These are phyloP conservation scores for Ceratocystis cubensis DNA, from an alignment of 2,329 filamentous ascomycete genomes.

Conservation along the genomic window DNA sequence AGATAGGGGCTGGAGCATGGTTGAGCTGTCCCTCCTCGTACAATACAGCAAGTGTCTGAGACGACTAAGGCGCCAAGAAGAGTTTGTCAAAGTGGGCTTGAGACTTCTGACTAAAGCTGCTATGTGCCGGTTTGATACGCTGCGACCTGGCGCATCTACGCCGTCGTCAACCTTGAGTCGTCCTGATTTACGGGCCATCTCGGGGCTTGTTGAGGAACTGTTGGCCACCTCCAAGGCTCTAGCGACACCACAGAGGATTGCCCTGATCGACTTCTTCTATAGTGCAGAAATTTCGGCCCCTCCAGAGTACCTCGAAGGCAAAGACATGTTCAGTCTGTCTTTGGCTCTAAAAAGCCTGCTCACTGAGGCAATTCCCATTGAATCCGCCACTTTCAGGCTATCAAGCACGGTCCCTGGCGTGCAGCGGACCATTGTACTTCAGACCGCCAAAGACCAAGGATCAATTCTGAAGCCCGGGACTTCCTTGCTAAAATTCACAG, in stretches of 20 bases:
- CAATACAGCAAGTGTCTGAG: constrained; percentile 77
- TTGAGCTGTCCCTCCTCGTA: constrained; percentile 73
- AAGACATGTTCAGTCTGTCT: constrained; percentile 25
- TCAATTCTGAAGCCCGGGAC: constrained; percentile 38
- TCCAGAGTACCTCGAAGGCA: constrained; percentile 45
- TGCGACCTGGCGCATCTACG: constrained; percentile 21
- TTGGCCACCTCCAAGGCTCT: constrained; percentile 35
- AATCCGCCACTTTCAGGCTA: constrained; percentile 15
- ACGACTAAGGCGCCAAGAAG: constrained; percentile 60
- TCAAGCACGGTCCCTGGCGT: constrained; percentile 11
- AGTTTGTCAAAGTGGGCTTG: constrained; percentile 65
- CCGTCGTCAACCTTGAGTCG: background rate
- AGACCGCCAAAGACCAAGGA: constrained; percentile 22
- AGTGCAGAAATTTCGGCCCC: constrained; percentile 54
- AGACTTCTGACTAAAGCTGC: constrained; percentile 56
- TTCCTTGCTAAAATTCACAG: constrained; percentile 31
- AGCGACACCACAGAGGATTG: constrained; percentile 49
- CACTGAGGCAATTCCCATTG: constrained; percentile 15
- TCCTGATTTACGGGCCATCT: constrained; percentile 31
- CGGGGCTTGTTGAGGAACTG: constrained; percentile 38
- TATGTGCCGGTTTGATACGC: constrained; percentile 29
- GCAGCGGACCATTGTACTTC: constrained; percentile 24
- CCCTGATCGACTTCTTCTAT: constrained; percentile 62
- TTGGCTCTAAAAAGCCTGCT: constrained; percentile 16
- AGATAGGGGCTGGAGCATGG: constrained; percentile 60